phyloP scores from a whole-genome alignment of 2,329 filamentous ascomycete genomes.

The Sclerotinia minor region DNA sequence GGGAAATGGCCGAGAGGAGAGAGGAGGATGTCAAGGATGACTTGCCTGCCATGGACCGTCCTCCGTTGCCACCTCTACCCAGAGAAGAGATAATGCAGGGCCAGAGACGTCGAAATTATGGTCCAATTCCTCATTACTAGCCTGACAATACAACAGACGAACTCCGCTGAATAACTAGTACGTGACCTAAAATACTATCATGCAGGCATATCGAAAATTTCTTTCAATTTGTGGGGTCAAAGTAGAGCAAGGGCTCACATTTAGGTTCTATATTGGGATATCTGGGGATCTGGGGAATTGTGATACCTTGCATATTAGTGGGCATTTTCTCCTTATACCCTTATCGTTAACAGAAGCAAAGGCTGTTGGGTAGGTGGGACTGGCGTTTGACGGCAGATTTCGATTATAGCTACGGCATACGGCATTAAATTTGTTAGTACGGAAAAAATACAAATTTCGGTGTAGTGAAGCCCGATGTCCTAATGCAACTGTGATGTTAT shows the following conservation, averaged over 20 bases:
- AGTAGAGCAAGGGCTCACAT: constrained; percentile 4
- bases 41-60: constrained; percentile 45
- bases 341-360: constrained; percentile 17
- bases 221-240: neutral
- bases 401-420: neutral
- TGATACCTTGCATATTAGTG: constrained; percentile 22
- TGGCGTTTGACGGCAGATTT: constrained; percentile 5
- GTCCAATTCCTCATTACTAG: constrained; percentile 23
- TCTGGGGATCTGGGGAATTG: constrained; percentile 1
- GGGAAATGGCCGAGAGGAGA: constrained; percentile 49
- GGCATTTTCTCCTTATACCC: constrained; percentile 22
- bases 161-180: neutral
- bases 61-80: constrained; percentile 11
- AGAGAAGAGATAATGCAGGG: constrained; percentile 28
- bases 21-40: constrained; percentile 45
- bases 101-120: constrained; percentile 28
- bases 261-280: neutral
- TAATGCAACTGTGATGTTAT: constrained; percentile 20
- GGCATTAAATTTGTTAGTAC: constrained; percentile 13
- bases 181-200: neutral
- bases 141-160: constrained; percentile 13
- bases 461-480: constrained; percentile 27
- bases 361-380: neutral
- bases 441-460: constrained; percentile 32
- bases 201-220: neutral